Percentiles rank a stretch among this genome's conserved stretches.
These are phyloP conservation scores for Carpinus fangiana DNA, from an alignment of 306 rosid genomes.

Conservation along the genomic window DNA sequence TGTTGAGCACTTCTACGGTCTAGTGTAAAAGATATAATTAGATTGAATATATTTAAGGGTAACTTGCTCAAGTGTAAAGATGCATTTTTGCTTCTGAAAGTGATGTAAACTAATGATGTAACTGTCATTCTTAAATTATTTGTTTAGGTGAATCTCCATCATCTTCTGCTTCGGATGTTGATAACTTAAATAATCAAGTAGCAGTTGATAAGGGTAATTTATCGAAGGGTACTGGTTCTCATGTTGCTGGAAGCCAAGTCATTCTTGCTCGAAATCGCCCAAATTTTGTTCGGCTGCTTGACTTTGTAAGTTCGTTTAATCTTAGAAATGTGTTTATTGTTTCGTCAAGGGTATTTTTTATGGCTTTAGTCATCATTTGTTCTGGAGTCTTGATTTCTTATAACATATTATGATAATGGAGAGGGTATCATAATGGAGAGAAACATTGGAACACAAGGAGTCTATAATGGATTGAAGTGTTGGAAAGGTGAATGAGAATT, in stretches of 20 bases:
- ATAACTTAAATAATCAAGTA: slow-evolving; percentile 60
- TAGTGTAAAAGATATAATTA: neutral
- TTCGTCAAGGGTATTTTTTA: slow-evolving; percentile 16
- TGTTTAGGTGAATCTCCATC: slow-evolving; percentile 74
- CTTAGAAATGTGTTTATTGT: neutral
- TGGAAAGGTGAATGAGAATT: slow-evolving; percentile 2
- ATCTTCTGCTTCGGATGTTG: slow-evolving; percentile 79
- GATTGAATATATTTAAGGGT: neutral
- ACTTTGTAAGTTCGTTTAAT: slow-evolving; percentile 56
- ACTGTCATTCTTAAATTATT: slow-evolving; percentile 14
- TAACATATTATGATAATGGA: neutral
- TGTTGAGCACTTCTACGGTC: neutral
- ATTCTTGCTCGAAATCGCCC: slow-evolving; percentile 48
- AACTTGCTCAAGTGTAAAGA: neutral
- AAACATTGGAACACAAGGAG: neutral
- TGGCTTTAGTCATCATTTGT: slow-evolving; percentile 14
- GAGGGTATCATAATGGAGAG: neutral
- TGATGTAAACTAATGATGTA: slow-evolving; percentile 16
- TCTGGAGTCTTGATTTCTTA: slow-evolving; percentile 1
- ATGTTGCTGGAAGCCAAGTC: slow-evolving; percentile 53
- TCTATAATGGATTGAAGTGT: neutral
- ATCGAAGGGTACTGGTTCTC: slow-evolving; percentile 40
- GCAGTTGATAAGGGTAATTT: slow-evolving; percentile 49
- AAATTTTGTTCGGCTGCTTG: slow-evolving; percentile 58
- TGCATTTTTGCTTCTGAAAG: slow-evolving; percentile 5